Conservation (phyloP, 305 asterid species). For the Nicotiana rustica region DNA sequence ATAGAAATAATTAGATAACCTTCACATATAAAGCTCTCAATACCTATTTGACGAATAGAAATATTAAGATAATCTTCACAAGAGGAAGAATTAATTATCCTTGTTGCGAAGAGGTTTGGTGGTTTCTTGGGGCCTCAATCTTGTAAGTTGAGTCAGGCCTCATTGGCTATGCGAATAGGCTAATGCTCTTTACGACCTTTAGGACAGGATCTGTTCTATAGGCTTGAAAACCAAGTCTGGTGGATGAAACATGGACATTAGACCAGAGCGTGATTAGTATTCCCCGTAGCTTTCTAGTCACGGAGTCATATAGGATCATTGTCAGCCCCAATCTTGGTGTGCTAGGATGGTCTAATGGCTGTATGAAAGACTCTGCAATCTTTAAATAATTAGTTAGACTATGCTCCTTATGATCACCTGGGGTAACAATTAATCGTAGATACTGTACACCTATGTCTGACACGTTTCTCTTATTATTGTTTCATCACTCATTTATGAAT, state of each 20-base stretch:
- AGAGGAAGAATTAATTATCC: background rate
- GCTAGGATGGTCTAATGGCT: background rate
- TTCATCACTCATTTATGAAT: background rate
- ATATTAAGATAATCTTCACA: background rate
- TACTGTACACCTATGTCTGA: background rate
- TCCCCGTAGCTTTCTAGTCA: background rate
- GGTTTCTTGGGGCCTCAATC: slow-evolving; percentile 8
- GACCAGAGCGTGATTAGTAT: background rate
- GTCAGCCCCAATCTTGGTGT: slow-evolving; percentile 11
- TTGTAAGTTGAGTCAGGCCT: background rate
- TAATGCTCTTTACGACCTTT: background rate
- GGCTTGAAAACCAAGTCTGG: background rate
- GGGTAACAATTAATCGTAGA: background rate
- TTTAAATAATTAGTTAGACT: background rate
- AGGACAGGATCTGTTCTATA: background rate
- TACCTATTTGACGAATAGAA: background rate
- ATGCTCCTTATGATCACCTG: background rate
- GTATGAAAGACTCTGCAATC: too few species aligned
- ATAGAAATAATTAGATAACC: background rate
- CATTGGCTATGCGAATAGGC: background rate
- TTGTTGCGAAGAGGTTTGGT: slow-evolving; percentile 1
- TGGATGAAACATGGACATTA: slow-evolving; percentile 1
- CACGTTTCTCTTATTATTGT: background rate
- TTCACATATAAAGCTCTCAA: background rate
- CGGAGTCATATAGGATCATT: background rate